Percentiles rank a stretch among this genome's conserved stretches.
phyloP scores from a whole-genome alignment of 306 rosid genomes.

The Cucurbita argyrosperma region DNA sequence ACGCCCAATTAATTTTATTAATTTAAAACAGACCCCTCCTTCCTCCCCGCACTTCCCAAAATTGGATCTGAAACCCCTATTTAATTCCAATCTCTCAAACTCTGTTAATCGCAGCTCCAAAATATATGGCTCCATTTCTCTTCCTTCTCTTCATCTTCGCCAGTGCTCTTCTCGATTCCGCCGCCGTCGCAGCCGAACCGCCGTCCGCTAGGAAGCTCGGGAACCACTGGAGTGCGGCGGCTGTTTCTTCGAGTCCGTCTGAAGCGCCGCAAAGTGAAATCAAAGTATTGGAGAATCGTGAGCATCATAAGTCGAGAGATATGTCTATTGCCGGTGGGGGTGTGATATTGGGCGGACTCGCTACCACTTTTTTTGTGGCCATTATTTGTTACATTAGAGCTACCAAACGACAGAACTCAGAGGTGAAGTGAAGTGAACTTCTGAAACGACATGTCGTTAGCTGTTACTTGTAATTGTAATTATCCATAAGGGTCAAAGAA shows the following conservation, averaged over 20 bases:
- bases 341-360: slow-evolving; percentile 81
- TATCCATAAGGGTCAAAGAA: too few species aligned
- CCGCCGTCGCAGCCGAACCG: slow-evolving; percentile 11
- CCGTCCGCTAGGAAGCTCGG: slow-evolving; percentile 42
- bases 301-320: slow-evolving; percentile 27
- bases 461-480: too few species aligned
- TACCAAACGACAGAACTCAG: slow-evolving; percentile 20
- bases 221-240: slow-evolving; percentile 18
- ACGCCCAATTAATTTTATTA: slow-evolving; percentile 16
- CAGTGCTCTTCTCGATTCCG: slow-evolving; percentile 16
- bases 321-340: slow-evolving; percentile 68
- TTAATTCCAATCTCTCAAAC: not conserved
- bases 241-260: not conserved
- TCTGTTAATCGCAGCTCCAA: not conserved
- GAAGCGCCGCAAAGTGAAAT: slow-evolving; percentile 20
- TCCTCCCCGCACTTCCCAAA: slow-evolving; percentile 27
- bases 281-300: slow-evolving; percentile 17
- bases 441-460: too few species aligned
- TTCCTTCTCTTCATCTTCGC: slow-evolving; percentile 26
- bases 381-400: slow-evolving; percentile 70
- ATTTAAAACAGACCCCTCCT: slow-evolving; percentile 11
- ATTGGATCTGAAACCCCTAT: slow-evolving; percentile 14
- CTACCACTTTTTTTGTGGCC: slow-evolving; percentile 50
- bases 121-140: slow-evolving; percentile 36
- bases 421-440: not conserved